A percentile compares a stretch with the other conserved stretches of the same genome.
Conservation (phyloP, 2,329 filamentous ascomycete genomes). For the Colletotrichum trifolii region DNA sequence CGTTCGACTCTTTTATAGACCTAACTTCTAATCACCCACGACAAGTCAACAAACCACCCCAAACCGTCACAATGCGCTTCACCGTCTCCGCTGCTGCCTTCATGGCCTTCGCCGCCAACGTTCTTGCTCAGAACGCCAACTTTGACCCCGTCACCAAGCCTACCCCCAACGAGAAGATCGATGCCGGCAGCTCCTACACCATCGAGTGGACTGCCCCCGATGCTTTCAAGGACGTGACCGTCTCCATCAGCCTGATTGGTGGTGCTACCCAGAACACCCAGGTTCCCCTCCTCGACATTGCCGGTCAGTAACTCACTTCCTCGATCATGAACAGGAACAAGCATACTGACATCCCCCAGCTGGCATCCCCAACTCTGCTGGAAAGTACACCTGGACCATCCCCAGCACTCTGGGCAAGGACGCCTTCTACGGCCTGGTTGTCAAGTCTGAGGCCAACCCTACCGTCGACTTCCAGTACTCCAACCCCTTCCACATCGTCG, state of each 20-base stretch:
- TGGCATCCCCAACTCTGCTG: slow-evolving; percentile 57
- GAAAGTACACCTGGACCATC: slow-evolving; percentile 63
- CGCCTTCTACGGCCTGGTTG: slow-evolving; percentile 67
- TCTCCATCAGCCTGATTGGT: slow-evolving; percentile 66
- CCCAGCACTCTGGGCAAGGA: slow-evolving; percentile 55
- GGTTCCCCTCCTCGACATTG: slow-evolving; percentile 55
- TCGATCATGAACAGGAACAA: slow-evolving; percentile 9
- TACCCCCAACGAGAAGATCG: slow-evolving; percentile 52
- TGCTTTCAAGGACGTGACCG: slow-evolving; percentile 53
- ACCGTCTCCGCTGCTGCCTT: slow-evolving; percentile 58
- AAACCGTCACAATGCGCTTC: slow-evolving; percentile 65
- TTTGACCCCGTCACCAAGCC: slow-evolving; percentile 67
- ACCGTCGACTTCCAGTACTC: slow-evolving; percentile 68
- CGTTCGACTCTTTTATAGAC: slow-evolving; percentile 27
- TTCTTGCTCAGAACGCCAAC: slow-evolving; percentile 64
- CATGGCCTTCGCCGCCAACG: slow-evolving; percentile 63
- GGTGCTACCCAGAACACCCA: slow-evolving; percentile 58
- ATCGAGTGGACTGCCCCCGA: slow-evolving; percentile 61
- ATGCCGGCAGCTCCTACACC: slow-evolving; percentile 60
- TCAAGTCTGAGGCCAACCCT: slow-evolving; percentile 60
- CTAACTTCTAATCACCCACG: slow-evolving; percentile 31
- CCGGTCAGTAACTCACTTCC: slow-evolving; percentile 55
- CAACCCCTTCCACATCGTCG: slow-evolving; percentile 67
- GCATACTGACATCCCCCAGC: slow-evolving; percentile 48
- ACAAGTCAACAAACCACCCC: slow-evolving; percentile 29